These are phyloP conservation scores for Rhodamnia argentea DNA, from an alignment of 345 rosid genomes.

Conservation along the genomic window DNA sequence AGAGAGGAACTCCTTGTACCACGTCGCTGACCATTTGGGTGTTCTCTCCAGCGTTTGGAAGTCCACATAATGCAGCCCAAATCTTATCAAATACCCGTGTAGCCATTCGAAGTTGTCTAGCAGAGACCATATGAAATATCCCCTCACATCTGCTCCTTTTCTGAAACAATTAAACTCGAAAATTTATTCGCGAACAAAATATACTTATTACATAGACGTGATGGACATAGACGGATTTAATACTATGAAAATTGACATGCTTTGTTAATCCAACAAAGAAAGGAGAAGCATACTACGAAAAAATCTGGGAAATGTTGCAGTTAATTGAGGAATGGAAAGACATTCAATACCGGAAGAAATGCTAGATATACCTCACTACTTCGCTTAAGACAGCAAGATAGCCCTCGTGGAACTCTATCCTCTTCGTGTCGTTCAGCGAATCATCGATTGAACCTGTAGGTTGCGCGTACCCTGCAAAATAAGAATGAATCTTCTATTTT, in stretches of 20 bases:
- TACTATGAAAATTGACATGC: neutral
- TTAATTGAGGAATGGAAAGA: neutral
- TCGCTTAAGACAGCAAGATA: constrained; percentile 11
- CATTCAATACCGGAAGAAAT: neutral
- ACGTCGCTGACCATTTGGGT: constrained; percentile 2
- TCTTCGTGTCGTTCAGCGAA: constrained; percentile 9
- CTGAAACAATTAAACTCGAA: neutral
- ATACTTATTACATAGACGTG: neutral
- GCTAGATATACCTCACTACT: constrained; percentile 3
- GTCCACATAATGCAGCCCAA: constrained; percentile 3
- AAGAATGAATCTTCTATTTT: neutral
- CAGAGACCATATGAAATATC: constrained; percentile 7
- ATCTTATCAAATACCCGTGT: neutral
- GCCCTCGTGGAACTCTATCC: constrained; percentile 4
- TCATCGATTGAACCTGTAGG: neutral
- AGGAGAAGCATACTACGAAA: neutral
- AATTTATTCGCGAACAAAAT: neutral
- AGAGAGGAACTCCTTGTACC: constrained; percentile 6
- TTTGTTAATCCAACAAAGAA: neutral
- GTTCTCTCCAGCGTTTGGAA: constrained; percentile 1
- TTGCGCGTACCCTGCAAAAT: constrained; percentile 10
- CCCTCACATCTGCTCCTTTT: constrained; percentile 10
- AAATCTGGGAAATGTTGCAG: neutral
- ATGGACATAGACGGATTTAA: neutral
- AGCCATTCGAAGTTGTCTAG: constrained; percentile 9